Evolutionary conservation across 1,284 basidiomycete species (phyloP).

Genomic region (Melampsora larici-populina): DNA sequence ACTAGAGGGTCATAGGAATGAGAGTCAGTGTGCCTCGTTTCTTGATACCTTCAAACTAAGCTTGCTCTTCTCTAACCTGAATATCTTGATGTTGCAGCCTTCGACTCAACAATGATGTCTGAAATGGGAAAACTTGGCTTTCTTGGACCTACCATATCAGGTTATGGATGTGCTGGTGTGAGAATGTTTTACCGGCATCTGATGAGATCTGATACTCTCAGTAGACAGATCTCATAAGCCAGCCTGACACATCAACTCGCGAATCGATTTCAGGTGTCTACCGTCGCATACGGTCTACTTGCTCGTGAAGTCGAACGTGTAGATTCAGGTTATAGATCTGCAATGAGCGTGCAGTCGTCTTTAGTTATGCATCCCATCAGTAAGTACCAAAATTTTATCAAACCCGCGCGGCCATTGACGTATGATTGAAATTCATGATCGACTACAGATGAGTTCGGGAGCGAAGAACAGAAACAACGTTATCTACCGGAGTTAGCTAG

Average conservation of each 20-base stretch:
- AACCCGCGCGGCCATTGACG: not conserved
- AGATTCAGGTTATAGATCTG: conserved; percentile 92
- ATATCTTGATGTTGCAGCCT: conserved; percentile 59
- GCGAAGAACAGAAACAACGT: conserved; percentile 82
- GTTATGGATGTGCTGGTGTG: conserved; percentile 92
- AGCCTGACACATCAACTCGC: no score
- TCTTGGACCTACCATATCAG: conserved; percentile 84
- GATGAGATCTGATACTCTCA: not conserved
- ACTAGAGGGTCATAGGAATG: conserved; percentile 78
- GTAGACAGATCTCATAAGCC: no score
- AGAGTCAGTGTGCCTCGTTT: conserved; percentile 60
- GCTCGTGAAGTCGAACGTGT: conserved; percentile 89
- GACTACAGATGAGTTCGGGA: conserved; percentile 70
- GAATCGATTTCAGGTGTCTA: conserved; percentile 46
- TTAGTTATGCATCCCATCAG: conserved; percentile 96
- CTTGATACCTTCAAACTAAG: not conserved
- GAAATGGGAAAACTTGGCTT: conserved; percentile 93
- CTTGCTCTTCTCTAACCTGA: not conserved
- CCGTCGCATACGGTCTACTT: conserved; percentile 78
- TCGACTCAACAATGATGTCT: conserved; percentile 71
- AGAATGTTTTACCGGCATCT: conserved; percentile 53
- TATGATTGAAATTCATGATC: not conserved
- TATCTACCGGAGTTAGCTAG: conserved; percentile 81
- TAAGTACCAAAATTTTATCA: not conserved
- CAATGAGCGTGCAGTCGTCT: conserved; percentile 92